Percentiles rank a stretch among this genome's conserved stretches.
Conservation (phyloP, 495 filamentous ascomycete species). For the Daldinia childiae region DNA sequence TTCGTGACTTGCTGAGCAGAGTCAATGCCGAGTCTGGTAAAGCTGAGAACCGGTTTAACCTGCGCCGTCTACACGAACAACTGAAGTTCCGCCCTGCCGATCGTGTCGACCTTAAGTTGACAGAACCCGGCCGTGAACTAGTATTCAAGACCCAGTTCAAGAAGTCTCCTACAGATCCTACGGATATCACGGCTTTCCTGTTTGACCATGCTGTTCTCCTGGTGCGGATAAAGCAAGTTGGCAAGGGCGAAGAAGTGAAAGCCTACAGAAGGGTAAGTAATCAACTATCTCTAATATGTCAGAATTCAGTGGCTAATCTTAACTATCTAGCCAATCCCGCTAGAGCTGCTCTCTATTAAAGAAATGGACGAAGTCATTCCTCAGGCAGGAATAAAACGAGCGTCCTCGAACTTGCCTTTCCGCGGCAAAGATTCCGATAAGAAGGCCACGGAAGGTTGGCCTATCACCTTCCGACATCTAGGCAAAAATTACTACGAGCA, state of each 20-base stretch:
- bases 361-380: constrained; percentile 97
- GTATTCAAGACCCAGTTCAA: constrained; percentile 92
- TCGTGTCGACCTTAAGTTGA: constrained; percentile 92
- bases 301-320: constrained; percentile 30
- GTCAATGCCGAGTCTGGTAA: constrained; percentile 97
- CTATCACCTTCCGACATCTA: constrained; percentile 97
- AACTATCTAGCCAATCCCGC: constrained; percentile 76
- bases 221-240: constrained; percentile 85
- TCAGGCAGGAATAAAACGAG: constrained; percentile 82
- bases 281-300: not conserved
- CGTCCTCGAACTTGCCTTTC: constrained; percentile 86
- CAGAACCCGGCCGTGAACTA: constrained; percentile 91
- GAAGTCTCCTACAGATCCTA: constrained; percentile 85
- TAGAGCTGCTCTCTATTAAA: constrained; percentile 91
- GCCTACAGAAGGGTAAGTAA: constrained; percentile 81
- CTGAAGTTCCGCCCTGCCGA: constrained; percentile 88
- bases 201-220: constrained; percentile 96
- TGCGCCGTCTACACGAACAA: constrained; percentile 87
- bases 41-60: constrained; percentile 96
- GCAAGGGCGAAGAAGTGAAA: constrained; percentile 92
- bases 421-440: constrained; percentile 58
- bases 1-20: constrained; percentile 84
- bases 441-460: constrained; percentile 79
- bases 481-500: constrained; percentile 96
- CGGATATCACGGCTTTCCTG: constrained; percentile 91